These are phyloP conservation scores for Neofusicoccum kwambonambiense DNA, from an alignment of 2,329 filamentous ascomycete species.

Conservation along the genomic window DNA sequence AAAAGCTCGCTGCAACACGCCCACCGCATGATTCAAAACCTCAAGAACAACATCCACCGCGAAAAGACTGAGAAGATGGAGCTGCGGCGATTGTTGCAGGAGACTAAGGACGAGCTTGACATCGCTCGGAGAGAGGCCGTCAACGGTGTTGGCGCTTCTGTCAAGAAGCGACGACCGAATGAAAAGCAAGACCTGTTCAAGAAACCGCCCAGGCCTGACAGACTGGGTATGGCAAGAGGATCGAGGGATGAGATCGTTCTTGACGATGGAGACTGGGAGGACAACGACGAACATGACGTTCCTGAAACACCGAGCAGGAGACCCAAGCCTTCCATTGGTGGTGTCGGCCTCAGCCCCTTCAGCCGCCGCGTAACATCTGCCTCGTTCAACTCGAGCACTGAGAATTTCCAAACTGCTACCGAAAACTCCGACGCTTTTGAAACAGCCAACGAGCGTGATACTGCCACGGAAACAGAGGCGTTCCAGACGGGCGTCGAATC, in stretches of 20 bases:
- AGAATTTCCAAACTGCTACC: conserved; percentile 78
- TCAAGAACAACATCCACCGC: conserved; percentile 91
- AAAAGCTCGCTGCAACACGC: conserved; percentile 93
- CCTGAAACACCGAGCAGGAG: conserved; percentile 46
- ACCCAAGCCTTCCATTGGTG: conserved; percentile 24
- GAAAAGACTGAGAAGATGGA: conserved; percentile 99
- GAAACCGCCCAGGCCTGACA: conserved; percentile 70
- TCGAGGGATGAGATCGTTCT: conserved; percentile 71
- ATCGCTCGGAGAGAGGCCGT: conserved; percentile 58
- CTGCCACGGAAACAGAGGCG: conserved; percentile 81
- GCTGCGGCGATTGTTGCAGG: conserved; percentile 90
- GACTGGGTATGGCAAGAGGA: conserved; percentile 59
- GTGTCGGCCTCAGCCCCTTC: conserved; percentile 25
- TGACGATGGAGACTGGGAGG: conserved; percentile 88
- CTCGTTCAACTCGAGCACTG: conserved; percentile 49
- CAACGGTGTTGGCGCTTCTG: conserved; percentile 43
- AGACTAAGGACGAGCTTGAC: conserved; percentile 89
- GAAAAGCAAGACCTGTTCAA: conserved; percentile 62
- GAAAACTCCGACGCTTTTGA: conserved; percentile 60
- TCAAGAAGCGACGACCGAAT: conserved; percentile 59
- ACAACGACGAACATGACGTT: conserved; percentile 63
- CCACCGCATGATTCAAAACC: conserved; percentile 92
- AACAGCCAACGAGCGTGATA: conserved; percentile 73
- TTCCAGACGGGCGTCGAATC: conserved; percentile 91
- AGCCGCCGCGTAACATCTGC: conserved; percentile 32